Conservation (phyloP, 1,284 basidiomycete genomes). For the Caloboletus inedulis region DNA sequence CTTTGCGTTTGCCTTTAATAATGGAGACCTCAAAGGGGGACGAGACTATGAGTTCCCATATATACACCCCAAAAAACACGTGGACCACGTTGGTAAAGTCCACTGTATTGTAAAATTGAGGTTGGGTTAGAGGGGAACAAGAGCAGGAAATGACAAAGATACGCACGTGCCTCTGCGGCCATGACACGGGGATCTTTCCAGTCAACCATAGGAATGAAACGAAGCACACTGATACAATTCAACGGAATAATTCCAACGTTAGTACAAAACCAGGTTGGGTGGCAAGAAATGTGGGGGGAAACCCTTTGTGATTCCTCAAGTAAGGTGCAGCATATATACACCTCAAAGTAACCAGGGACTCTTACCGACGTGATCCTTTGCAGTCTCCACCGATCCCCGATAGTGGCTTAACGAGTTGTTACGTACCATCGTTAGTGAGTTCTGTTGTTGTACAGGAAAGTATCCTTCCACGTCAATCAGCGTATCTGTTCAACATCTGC, state of each 20-base stretch:
- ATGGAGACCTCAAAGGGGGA: conserved; percentile 65
- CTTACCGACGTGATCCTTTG: conserved; percentile 5
- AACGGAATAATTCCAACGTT: conserved; percentile 5
- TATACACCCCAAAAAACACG: conserved; percentile 57
- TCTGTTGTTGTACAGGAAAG: background rate
- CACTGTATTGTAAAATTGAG: conserved; percentile 37
- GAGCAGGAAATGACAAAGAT: background rate
- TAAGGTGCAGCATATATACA: conserved; percentile 19
- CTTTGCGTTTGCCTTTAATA: conserved; percentile 49
- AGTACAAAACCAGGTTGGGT: conserved; percentile 6
- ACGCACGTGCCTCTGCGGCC: conserved; percentile 46
- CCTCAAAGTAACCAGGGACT: conserved; percentile 28
- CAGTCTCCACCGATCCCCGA: conserved; percentile 9
- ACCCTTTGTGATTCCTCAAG: conserved; percentile 6
- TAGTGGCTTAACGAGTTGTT: conserved; percentile 11
- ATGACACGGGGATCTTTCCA: conserved; percentile 54
- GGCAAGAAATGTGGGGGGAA: conserved; percentile 3
- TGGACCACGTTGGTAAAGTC: conserved; percentile 58
- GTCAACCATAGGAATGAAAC: conserved; percentile 45
- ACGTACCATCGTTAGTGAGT: conserved; percentile 17
- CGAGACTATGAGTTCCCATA: conserved; percentile 66
- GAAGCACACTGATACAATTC: conserved; percentile 13
- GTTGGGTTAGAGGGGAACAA: conserved; percentile 1
- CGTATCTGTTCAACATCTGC: background rate
- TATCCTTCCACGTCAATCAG: background rate